Evolutionary conservation across 2,329 filamentous ascomycete species (phyloP).

Genomic region (Colletotrichum magnum): DNA sequence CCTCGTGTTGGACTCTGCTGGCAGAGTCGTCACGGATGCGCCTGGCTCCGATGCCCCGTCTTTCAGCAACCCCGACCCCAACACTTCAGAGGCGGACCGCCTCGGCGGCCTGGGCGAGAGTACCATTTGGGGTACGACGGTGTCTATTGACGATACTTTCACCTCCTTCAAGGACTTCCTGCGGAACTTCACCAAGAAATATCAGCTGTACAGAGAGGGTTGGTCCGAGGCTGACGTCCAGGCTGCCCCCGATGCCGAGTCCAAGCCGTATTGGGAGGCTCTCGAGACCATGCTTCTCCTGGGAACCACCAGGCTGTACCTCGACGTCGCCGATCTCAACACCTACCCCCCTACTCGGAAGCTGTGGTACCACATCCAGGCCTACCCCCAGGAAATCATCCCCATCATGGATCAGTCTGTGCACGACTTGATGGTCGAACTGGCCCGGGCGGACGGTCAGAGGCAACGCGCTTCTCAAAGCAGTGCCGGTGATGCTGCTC

Average conservation of each 20-base stretch:
- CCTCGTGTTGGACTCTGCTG: slow-evolving; percentile 72
- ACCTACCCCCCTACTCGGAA: slow-evolving; percentile 93
- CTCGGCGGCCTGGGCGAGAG: slow-evolving; percentile 86
- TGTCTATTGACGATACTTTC: slow-evolving; percentile 92
- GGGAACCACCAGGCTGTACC: slow-evolving; percentile 85
- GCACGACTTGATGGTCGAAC: slow-evolving; percentile 92
- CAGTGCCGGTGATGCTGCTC: slow-evolving; percentile 61
- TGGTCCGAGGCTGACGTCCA: slow-evolving; percentile 82
- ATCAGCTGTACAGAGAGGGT: slow-evolving; percentile 93
- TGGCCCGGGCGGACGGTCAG: slow-evolving; percentile 85
- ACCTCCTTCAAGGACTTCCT: slow-evolving; percentile 92
- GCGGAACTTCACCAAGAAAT: slow-evolving; percentile 91
- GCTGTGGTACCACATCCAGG: slow-evolving; percentile 94
- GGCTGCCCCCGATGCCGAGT: slow-evolving; percentile 78
- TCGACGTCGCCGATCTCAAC: slow-evolving; percentile 91
- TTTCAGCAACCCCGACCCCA: slow-evolving; percentile 77
- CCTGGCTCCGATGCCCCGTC: slow-evolving; percentile 71
- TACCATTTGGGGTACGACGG: slow-evolving; percentile 97
- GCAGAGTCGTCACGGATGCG: slow-evolving; percentile 68
- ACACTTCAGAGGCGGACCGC: slow-evolving; percentile 91
- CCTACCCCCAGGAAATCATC: slow-evolving; percentile 96
- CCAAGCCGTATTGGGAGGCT: slow-evolving; percentile 86
- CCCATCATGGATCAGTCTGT: slow-evolving; percentile 96
- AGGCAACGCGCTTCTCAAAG: slow-evolving; percentile 75
- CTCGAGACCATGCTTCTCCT: slow-evolving; percentile 93